Percentiles rank a stretch among this genome's conserved stretches.
phyloP scores from a whole-genome alignment of 495 filamentous ascomycete genomes.

The Hyaloscypha finlandica region DNA sequence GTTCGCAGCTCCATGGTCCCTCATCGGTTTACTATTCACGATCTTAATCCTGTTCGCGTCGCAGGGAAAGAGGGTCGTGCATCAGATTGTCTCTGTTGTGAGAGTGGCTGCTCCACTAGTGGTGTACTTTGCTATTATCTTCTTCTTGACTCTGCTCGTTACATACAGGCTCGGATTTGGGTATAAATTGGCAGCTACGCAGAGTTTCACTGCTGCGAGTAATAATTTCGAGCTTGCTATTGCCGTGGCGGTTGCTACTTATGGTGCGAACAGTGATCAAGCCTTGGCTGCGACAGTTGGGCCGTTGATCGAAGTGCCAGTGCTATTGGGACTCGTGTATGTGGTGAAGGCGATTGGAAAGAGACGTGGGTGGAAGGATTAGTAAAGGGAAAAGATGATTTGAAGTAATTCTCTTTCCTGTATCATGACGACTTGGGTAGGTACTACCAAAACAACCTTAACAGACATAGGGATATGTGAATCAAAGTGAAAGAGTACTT shows the following conservation, averaged over 20 bases:
- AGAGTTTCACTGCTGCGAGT: slow-evolving; percentile 92
- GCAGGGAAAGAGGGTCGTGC: slow-evolving; percentile 76
- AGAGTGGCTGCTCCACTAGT: slow-evolving; percentile 79
- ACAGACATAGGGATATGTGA: neutral
- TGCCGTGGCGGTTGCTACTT: slow-evolving; percentile 85
- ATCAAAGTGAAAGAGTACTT: no score
- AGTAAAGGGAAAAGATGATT: neutral
- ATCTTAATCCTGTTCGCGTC: slow-evolving; percentile 84
- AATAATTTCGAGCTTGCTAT: slow-evolving; percentile 97
- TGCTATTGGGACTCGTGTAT: slow-evolving; percentile 80
- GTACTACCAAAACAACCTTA: neutral
- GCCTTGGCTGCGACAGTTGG: slow-evolving; percentile 89
- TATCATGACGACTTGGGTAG: neutral
- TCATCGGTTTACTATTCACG: slow-evolving; percentile 84
- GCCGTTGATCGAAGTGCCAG: slow-evolving; percentile 89
- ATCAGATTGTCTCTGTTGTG: slow-evolving; percentile 80
- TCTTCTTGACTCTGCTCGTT: slow-evolving; percentile 64
- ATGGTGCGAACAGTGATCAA: slow-evolving; percentile 78
- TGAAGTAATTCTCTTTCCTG: neutral
- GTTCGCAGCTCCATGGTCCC: slow-evolving; percentile 69
- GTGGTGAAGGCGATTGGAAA: slow-evolving; percentile 61
- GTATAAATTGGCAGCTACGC: slow-evolving; percentile 72
- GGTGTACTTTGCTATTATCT: slow-evolving; percentile 77
- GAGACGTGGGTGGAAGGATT: slow-evolving; percentile 59
- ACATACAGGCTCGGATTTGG: slow-evolving; percentile 66